phyloP scores from a whole-genome alignment of 2,329 filamentous ascomycete species.

The Colletotrichum aenigma region DNA sequence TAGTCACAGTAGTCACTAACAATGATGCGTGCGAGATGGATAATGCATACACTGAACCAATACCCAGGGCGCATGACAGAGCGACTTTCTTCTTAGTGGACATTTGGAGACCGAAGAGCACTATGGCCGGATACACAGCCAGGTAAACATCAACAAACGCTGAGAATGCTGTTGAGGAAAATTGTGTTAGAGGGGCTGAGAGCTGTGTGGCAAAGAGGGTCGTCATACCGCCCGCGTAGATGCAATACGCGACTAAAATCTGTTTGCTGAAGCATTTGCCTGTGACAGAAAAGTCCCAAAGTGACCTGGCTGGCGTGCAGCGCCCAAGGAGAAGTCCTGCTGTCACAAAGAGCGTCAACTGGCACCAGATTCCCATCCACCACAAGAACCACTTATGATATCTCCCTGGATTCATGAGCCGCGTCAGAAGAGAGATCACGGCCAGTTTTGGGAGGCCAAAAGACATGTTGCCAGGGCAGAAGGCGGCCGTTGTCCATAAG shows the following conservation, averaged over 20 bases:
- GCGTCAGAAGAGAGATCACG: slow-evolving; percentile 39
- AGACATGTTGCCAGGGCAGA: slow-evolving; percentile 40
- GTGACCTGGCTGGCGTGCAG: neutral
- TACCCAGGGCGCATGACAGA: slow-evolving; percentile 38
- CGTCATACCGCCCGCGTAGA: slow-evolving; percentile 40
- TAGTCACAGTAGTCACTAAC: neutral
- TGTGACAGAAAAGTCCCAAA: neutral
- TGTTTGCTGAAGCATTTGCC: neutral
- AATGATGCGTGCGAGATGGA: neutral
- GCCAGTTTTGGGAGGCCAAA: slow-evolving; percentile 47
- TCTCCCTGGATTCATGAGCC: slow-evolving; percentile 25
- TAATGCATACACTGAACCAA: slow-evolving; percentile 38
- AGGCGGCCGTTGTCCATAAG: slow-evolving; percentile 39
- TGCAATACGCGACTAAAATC: slow-evolving; percentile 42
- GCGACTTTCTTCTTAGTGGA: slow-evolving; percentile 44
- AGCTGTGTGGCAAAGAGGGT: neutral
- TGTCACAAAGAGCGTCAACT: neutral
- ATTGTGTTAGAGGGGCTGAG: rapidly evolving
- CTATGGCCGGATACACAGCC: slow-evolving; percentile 42
- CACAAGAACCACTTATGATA: slow-evolving; percentile 1
- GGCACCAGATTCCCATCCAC: neutral
- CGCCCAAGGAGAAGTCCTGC: neutral
- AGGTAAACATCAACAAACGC: slow-evolving; percentile 45
- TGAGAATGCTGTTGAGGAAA: slow-evolving; percentile 29
- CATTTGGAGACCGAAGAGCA: slow-evolving; percentile 41